Conservation (phyloP, 768 basidiomycete species). For the Leccinum rimulosum region DNA sequence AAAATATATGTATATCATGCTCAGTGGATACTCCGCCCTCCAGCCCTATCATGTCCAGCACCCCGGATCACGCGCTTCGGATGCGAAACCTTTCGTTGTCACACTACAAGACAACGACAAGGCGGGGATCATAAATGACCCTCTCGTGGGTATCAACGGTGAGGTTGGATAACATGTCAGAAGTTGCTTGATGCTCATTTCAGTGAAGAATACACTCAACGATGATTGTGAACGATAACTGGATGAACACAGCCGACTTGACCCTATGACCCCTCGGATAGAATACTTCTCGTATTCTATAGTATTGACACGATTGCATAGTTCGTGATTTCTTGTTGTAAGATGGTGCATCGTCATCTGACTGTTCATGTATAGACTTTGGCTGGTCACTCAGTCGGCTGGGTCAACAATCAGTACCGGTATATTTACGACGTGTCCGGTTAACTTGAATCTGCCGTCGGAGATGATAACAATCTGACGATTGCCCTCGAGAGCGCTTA, state of each 20-base stretch:
- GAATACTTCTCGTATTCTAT: slow-evolving; percentile 17
- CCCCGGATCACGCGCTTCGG: slow-evolving; percentile 18
- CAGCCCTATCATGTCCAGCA: slow-evolving; percentile 14
- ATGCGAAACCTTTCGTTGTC: slow-evolving; percentile 14
- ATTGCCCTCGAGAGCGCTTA: slow-evolving; percentile 53
- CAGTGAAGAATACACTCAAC: slow-evolving; percentile 46
- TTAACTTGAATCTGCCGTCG: no score
- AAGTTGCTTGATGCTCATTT: not conserved
- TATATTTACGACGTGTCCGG: no score
- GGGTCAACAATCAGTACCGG: slow-evolving; percentile 10
- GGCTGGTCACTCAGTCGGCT: slow-evolving; percentile 49
- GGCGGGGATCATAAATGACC: slow-evolving; percentile 53
- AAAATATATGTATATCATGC: slow-evolving; percentile 10
- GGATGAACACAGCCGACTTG: no score
- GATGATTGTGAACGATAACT: slow-evolving; percentile 30
- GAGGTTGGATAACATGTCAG: slow-evolving; percentile 1
- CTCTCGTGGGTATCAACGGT: slow-evolving; percentile 55
- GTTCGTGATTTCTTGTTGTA: slow-evolving; percentile 29
- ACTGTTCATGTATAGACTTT: slow-evolving; percentile 39
- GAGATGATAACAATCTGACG: slow-evolving; percentile 7
- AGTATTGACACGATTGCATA: slow-evolving; percentile 59
- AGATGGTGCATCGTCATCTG: not conserved
- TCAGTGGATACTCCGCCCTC: slow-evolving; percentile 14
- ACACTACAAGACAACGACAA: slow-evolving; percentile 10
- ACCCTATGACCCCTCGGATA: no score